Conservation (phyloP, 148 eudicot genomes). For the Vaccinium myrtillus region DNA sequence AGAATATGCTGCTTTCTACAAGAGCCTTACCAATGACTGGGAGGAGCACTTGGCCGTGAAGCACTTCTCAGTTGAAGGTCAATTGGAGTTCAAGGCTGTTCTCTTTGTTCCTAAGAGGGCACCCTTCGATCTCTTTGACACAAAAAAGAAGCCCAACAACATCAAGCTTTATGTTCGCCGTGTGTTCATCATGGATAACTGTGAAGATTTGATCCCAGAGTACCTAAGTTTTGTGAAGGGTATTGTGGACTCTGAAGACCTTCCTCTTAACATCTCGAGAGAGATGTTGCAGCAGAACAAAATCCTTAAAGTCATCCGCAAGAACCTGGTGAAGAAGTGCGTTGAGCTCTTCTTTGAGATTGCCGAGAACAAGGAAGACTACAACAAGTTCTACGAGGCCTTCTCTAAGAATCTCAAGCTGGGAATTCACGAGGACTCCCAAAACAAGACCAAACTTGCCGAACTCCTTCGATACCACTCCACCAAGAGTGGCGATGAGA, state of each 20-base stretch:
- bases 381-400: constrained; percentile 16
- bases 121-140: constrained; percentile 25
- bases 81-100: constrained; percentile 12
- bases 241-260: constrained; percentile 15
- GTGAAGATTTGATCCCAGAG: constrained; percentile 14
- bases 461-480: constrained; percentile 25
- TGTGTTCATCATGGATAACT: constrained; percentile 23
- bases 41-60: constrained; percentile 14
- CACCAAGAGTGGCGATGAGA: constrained; percentile 18
- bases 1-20: constrained; percentile 30
- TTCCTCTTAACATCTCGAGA: constrained; percentile 16
- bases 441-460: constrained; percentile 24
- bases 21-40: constrained; percentile 25
- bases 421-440: constrained; percentile 26
- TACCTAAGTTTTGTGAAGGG: constrained; percentile 14
- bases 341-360: constrained; percentile 29
- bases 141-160: constrained; percentile 28
- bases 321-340: constrained; percentile 27
- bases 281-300: constrained; percentile 15
- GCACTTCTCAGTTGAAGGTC: constrained; percentile 7
- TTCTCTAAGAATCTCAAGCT: constrained; percentile 21
- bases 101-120: constrained; percentile 16
- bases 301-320: constrained; percentile 26
- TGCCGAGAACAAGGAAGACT: constrained; percentile 19
- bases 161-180: constrained; percentile 32